These are phyloP conservation scores for Onygena corvina DNA, from an alignment of 2,329 filamentous ascomycete genomes.

Conservation along the genomic window DNA sequence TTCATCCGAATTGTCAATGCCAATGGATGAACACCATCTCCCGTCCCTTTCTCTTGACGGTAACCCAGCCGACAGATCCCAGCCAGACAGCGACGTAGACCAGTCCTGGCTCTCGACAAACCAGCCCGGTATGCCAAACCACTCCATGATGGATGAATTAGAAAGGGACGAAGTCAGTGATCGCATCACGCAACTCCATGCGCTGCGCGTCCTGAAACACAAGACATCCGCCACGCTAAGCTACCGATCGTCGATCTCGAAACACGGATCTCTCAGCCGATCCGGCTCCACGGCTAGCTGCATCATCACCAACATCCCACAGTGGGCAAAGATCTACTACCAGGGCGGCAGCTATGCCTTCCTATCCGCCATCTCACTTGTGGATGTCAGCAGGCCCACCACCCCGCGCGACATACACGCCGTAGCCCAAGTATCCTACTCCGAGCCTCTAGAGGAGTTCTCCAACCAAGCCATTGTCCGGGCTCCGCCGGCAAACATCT, in stretches of 20 bases:
- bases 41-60: slow-evolving; percentile 1
- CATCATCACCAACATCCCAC: slow-evolving; percentile 33
- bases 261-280: slow-evolving; percentile 26
- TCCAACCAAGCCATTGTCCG: slow-evolving; percentile 21
- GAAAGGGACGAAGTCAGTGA: slow-evolving; percentile 28
- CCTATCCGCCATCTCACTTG: slow-evolving; percentile 32
- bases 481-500: slow-evolving; percentile 22
- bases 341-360: slow-evolving; percentile 50
- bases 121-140: not conserved
- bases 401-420: slow-evolving; percentile 38
- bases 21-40: slow-evolving; percentile 2
- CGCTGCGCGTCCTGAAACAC: slow-evolving; percentile 18
- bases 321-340: slow-evolving; percentile 54
- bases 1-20: slow-evolving; percentile 29
- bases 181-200: slow-evolving; percentile 27
- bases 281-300: slow-evolving; percentile 37
- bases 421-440: slow-evolving; percentile 16
- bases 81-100: not conserved
- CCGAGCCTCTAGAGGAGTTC: slow-evolving; percentile 21
- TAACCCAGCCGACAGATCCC: not conserved
- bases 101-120: not conserved
- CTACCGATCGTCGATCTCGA: slow-evolving; percentile 36
- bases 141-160: slow-evolving; percentile 19
- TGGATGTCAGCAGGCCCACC: slow-evolving; percentile 24
- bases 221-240: slow-evolving; percentile 24